Conservation (phyloP, 2,329 filamentous ascomycete species). For the Fonsecaea multimorphosa region DNA sequence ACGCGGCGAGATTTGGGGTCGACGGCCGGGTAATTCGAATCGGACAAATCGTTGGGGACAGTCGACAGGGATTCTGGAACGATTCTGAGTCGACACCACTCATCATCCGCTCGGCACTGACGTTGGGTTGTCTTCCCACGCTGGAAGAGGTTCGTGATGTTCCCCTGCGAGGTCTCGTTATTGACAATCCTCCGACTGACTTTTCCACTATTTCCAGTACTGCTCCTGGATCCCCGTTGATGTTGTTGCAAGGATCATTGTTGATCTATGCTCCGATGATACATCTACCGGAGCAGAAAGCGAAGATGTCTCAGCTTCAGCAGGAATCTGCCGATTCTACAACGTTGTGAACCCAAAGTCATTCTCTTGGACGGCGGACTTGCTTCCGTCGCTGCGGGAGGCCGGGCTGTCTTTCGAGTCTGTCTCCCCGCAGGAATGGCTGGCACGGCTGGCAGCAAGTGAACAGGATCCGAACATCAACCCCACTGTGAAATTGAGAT, state of each 20-base stretch:
- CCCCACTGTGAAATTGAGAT: slow-evolving; percentile 56
- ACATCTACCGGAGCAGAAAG: background rate
- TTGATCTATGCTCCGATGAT: slow-evolving; percentile 36
- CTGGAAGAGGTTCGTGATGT: slow-evolving; percentile 50
- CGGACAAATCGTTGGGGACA: slow-evolving; percentile 60
- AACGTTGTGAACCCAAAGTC: slow-evolving; percentile 58
- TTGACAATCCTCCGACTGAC: background rate
- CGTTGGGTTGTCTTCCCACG: slow-evolving; percentile 53
- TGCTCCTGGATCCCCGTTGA: slow-evolving; percentile 53
- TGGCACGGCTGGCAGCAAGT: slow-evolving; percentile 47
- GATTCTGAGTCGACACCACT: slow-evolving; percentile 59
- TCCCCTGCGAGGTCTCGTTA: background rate
- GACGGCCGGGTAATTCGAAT: slow-evolving; percentile 53
- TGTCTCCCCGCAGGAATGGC: slow-evolving; percentile 51
- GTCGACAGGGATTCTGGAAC: slow-evolving; percentile 57
- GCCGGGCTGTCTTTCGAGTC: slow-evolving; percentile 39
- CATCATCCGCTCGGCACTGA: slow-evolving; percentile 48
- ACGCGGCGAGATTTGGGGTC: slow-evolving; percentile 38
- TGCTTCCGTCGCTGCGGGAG: slow-evolving; percentile 55
- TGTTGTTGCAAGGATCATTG: slow-evolving; percentile 46
- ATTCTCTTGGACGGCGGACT: slow-evolving; percentile 52
- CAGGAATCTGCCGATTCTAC: slow-evolving; percentile 50
- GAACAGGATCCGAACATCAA: slow-evolving; percentile 45
- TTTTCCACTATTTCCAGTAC: background rate
- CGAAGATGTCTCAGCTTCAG: background rate